These are phyloP conservation scores for Calonectria henricotiae DNA, from an alignment of 2,329 filamentous ascomycete genomes.

Conservation along the genomic window DNA sequence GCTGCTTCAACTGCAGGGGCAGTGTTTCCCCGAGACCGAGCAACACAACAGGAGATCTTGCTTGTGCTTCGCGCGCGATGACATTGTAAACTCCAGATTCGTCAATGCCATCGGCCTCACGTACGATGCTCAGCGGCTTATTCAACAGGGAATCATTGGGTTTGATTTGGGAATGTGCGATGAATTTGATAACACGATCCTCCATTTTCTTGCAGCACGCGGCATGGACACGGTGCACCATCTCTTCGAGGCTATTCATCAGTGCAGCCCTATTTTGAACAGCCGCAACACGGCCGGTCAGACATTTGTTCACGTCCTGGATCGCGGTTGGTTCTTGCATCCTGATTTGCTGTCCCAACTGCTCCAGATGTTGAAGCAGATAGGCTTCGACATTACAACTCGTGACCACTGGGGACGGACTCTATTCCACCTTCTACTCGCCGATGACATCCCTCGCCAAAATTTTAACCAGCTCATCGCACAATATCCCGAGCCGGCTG, in stretches of 20 bases:
- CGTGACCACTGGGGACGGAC: slow-evolving; percentile 70
- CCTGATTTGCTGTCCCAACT: slow-evolving; percentile 52
- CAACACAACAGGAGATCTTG: slow-evolving; percentile 53
- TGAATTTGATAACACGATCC: slow-evolving; percentile 65
- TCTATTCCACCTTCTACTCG: slow-evolving; percentile 65
- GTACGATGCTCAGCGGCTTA: slow-evolving; percentile 35
- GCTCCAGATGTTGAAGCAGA: slow-evolving; percentile 41
- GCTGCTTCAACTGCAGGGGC: slow-evolving; percentile 33
- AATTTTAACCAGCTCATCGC: slow-evolving; percentile 52
- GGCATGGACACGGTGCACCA: slow-evolving; percentile 42
- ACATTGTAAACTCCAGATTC: slow-evolving; percentile 54
- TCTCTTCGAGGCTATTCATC: slow-evolving; percentile 53
- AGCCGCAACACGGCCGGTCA: slow-evolving; percentile 64
- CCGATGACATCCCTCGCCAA: slow-evolving; percentile 52
- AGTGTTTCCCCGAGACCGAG: slow-evolving; percentile 45
- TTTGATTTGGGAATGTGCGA: slow-evolving; percentile 54
- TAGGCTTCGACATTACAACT: slow-evolving; percentile 55
- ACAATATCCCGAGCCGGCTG: slow-evolving; percentile 52
- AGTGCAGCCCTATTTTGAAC: slow-evolving; percentile 47
- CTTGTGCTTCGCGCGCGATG: slow-evolving; percentile 51
- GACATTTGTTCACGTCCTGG: slow-evolving; percentile 66
- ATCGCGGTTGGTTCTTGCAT: slow-evolving; percentile 56
- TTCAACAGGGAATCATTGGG: slow-evolving; percentile 22
- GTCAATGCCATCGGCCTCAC: slow-evolving; percentile 52
- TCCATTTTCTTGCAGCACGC: slow-evolving; percentile 65